Evolutionary conservation across 345 rosid genomes (phyloP).

Genomic region (Eucalyptus pauciflora): DNA sequence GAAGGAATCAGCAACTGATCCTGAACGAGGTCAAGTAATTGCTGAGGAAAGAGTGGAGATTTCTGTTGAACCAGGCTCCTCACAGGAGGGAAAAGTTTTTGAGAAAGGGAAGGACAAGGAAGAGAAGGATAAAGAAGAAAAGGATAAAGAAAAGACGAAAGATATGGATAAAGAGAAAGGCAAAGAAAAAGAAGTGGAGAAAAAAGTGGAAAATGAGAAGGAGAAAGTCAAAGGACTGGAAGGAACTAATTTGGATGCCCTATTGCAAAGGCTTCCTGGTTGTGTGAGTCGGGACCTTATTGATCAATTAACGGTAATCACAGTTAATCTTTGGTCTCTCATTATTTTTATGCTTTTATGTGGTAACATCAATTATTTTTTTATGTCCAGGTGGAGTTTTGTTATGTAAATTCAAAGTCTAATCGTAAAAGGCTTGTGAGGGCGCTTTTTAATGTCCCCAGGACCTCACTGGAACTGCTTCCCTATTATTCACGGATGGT

Average conservation of each 20-base stretch:
- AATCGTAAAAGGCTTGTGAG: constrained; percentile 90
- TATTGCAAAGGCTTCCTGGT: constrained; percentile 91
- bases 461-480: constrained; percentile 94
- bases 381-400: constrained; percentile 79
- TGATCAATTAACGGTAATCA: constrained; percentile 88
- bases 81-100: constrained; percentile 38
- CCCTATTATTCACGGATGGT: constrained; percentile 97
- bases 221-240: constrained; percentile 84
- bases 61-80: constrained; percentile 41
- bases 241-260: constrained; percentile 86
- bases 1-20: constrained; percentile 64
- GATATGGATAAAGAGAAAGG: constrained; percentile 52
- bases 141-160: constrained; percentile 15
- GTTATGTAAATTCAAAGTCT: constrained; percentile 92
- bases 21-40: constrained; percentile 42
- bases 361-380: neutral
- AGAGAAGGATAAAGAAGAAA: constrained; percentile 58
- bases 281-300: constrained; percentile 96
- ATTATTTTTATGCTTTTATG: neutral
- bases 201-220: constrained; percentile 71
- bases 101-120: constrained; percentile 84
- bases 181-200: constrained; percentile 78
- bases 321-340: neutral
- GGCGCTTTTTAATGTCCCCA: constrained; percentile 90
- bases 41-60: constrained; percentile 46